These are phyloP conservation scores for Scheffersomyces parashehatae DNA, from an alignment of 1,139 yeast genomes.

Conservation along the genomic window DNA sequence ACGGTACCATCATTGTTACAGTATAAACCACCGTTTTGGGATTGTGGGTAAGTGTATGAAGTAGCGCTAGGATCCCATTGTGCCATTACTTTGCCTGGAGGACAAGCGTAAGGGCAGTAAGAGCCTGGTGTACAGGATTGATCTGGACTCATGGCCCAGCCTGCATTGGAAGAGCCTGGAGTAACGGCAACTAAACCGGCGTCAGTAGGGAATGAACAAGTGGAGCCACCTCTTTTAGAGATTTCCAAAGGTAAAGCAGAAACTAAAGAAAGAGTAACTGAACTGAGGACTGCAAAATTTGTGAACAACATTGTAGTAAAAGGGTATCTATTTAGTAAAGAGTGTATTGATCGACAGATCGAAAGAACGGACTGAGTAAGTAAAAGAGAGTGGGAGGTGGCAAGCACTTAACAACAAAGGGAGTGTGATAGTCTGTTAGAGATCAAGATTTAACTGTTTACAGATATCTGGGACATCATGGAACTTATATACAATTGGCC, in stretches of 20 bases:
- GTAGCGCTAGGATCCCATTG: constrained; percentile 72
- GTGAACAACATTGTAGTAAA: constrained; percentile 21
- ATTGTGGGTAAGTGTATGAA: constrained; percentile 62
- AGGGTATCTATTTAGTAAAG: constrained; percentile 3
- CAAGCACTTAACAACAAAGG: too few species aligned
- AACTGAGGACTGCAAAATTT: constrained; percentile 13
- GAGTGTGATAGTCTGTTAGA: too few species aligned
- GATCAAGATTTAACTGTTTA: too few species aligned
- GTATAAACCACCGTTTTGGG: constrained; percentile 78
- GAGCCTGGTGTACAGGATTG: constrained; percentile 70
- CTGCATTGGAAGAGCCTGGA: constrained; percentile 58
- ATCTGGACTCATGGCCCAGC: constrained; percentile 88
- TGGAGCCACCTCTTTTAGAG: constrained; percentile 28
- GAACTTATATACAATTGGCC: too few species aligned
- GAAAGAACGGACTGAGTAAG: not conserved
- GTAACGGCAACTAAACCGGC: constrained; percentile 71
- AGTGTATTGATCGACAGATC: not conserved
- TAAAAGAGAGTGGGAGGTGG: not conserved
- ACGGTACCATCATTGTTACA: constrained; percentile 72
- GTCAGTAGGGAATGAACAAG: constrained; percentile 68
- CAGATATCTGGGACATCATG: too few species aligned
- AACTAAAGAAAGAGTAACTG: constrained; percentile 20
- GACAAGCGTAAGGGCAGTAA: constrained; percentile 88
- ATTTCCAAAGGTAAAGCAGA: constrained; percentile 26
- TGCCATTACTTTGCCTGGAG: constrained; percentile 78